Conservation (phyloP, 1,284 basidiomycete species). For the Sporisorium sorghi region DNA sequence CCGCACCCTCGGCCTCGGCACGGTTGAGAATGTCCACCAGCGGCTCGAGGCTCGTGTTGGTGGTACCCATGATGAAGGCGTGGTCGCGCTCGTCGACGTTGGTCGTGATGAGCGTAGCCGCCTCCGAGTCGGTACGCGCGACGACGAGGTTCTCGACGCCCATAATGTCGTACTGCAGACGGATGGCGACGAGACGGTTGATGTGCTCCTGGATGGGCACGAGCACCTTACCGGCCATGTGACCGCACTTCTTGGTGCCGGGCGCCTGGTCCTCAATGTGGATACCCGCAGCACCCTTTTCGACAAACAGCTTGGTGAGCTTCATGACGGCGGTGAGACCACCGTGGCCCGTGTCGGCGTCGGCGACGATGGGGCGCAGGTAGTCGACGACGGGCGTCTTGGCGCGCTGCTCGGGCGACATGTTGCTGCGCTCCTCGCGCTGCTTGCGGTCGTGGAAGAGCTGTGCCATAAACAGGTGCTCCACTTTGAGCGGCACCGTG, state of each 20-base stretch:
- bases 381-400: constrained; percentile 71
- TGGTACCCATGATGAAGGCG: constrained; percentile 91
- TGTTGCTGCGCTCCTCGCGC: constrained; percentile 72
- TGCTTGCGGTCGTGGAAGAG: constrained; percentile 76
- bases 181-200: constrained; percentile 81
- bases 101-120: constrained; percentile 93
- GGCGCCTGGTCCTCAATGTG: constrained; percentile 93
- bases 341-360: constrained; percentile 78
- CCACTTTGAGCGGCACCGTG: constrained; percentile 76
- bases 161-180: constrained; percentile 83
- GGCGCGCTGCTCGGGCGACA: constrained; percentile 77
- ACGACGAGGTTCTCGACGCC: constrained; percentile 81
- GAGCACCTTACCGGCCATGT: constrained; percentile 81
- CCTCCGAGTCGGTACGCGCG: constrained; percentile 83
- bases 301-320: constrained; percentile 89
- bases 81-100: constrained; percentile 98
- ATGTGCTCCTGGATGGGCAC: constrained; percentile 81
- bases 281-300: constrained; percentile 87
- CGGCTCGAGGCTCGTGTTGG: constrained; percentile 78
- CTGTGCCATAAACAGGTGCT: constrained; percentile 76
- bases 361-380: constrained; percentile 71
- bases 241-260: constrained; percentile 77
- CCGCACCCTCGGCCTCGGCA: constrained; percentile 83
- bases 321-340: constrained; percentile 97
- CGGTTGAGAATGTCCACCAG: constrained; percentile 85